These are phyloP conservation scores for Vicia villosa DNA, from an alignment of 306 rosid genomes.

Conservation along the genomic window DNA sequence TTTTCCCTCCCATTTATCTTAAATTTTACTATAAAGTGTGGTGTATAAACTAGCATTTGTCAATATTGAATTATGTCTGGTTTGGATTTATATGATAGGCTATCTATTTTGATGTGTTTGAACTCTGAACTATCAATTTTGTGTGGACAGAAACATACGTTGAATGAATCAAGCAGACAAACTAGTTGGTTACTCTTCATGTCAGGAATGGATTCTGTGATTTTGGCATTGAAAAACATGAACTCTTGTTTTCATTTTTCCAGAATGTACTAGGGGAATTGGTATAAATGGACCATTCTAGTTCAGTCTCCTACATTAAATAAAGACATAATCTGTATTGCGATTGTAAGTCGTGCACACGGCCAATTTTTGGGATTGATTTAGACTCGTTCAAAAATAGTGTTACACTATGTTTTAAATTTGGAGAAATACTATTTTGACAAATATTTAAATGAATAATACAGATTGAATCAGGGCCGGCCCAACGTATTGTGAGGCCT, in stretches of 20 bases:
- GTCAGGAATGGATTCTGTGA: conserved; percentile 35
- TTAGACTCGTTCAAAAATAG: not conserved
- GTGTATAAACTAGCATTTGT: conserved; percentile 39
- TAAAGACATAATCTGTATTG: not conserved
- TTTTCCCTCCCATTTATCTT: not conserved
- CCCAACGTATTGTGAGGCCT: no score
- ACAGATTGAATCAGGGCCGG: no score
- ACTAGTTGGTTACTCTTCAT: conserved; percentile 25
- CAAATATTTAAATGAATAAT: not conserved
- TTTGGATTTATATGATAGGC: conserved; percentile 32
- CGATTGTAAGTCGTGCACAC: not conserved
- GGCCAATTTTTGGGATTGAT: not conserved
- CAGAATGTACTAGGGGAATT: not conserved
- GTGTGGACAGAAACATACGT: conserved; percentile 49
- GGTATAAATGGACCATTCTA: not conserved
- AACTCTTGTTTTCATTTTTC: not conserved
- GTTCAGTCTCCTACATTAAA: not conserved
- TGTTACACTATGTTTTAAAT: not conserved
- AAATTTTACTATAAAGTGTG: conserved; percentile 33
- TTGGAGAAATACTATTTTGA: not conserved
- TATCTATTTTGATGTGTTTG: conserved; percentile 27
- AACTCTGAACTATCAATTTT: conserved; percentile 29
- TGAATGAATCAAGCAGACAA: conserved; percentile 29
- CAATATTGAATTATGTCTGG: conserved; percentile 34
- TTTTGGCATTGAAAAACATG: conserved; percentile 34